phyloP scores from a whole-genome alignment of 129 eudicot genomes.

The Silybum marianum region DNA sequence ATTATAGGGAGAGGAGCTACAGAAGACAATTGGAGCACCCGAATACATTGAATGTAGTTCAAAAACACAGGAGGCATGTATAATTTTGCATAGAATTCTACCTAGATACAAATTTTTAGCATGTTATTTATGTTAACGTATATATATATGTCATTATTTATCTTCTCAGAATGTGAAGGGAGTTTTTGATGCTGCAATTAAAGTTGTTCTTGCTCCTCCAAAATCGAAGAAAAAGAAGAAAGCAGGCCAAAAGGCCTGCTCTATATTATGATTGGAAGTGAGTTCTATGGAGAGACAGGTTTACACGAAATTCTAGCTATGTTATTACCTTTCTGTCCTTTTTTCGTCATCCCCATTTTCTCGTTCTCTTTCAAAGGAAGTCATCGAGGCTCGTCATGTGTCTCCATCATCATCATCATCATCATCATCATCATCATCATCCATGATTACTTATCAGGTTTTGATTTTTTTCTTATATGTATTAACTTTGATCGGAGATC shows the following conservation, averaged over 20 bases:
- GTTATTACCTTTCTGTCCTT: slow-evolving; percentile 30
- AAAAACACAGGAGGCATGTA: slow-evolving; percentile 81
- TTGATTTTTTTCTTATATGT: slow-evolving; percentile 40
- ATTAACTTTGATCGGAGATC: slow-evolving; percentile 36
- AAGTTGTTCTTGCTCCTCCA: slow-evolving; percentile 90
- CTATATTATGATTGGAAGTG: slow-evolving; percentile 61
- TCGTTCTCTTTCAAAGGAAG: slow-evolving; percentile 29
- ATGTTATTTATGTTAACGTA: slow-evolving; percentile 6
- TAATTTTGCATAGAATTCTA: slow-evolving; percentile 14
- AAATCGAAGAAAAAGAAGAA: slow-evolving; percentile 81
- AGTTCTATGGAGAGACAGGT: slow-evolving; percentile 19
- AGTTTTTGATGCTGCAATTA: slow-evolving; percentile 89
- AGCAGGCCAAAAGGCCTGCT: slow-evolving; percentile 81
- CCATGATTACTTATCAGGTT: slow-evolving; percentile 32
- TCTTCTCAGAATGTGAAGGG: slow-evolving; percentile 66
- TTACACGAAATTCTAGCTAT: slow-evolving; percentile 21
- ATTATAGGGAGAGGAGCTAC: slow-evolving; percentile 88
- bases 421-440: slow-evolving; percentile 17
- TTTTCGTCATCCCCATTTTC: slow-evolving; percentile 5
- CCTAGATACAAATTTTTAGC: not conserved
- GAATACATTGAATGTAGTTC: slow-evolving; percentile 95
- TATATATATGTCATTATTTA: not conserved
- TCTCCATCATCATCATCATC: not conserved
- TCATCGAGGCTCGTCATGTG: slow-evolving; percentile 14
- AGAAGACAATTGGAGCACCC: slow-evolving; percentile 86